Conservation (phyloP, 768 basidiomycete species). For the Pulveroboletus sp. region DNA sequence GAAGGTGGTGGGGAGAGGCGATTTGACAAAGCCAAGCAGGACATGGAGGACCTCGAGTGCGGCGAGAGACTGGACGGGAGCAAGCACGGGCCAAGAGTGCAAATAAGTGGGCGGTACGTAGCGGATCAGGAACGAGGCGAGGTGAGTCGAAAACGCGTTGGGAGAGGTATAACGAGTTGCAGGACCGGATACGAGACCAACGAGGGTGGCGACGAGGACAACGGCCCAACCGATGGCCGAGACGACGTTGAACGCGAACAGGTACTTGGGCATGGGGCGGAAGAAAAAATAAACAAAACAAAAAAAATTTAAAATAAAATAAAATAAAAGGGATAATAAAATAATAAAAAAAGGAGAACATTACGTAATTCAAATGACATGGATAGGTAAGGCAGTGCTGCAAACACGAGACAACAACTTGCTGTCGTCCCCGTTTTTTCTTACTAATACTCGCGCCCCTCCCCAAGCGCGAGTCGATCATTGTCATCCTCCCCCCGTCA, state of each 20-base stretch:
- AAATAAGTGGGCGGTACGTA: constrained; percentile 46
- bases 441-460: constrained; percentile 36
- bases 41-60: constrained; percentile 81
- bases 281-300: too few relatives aligned
- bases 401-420: constrained; percentile 24
- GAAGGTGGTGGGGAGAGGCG: constrained; percentile 65
- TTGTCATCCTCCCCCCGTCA: constrained; percentile 19
- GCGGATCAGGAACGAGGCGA: constrained; percentile 30
- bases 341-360: too few relatives aligned
- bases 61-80: constrained; percentile 80
- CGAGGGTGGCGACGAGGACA: constrained; percentile 54
- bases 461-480: constrained; percentile 31
- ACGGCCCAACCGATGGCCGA: constrained; percentile 74
- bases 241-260: constrained; percentile 71
- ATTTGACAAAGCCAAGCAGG: constrained; percentile 72
- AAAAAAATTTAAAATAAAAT: too few relatives aligned
- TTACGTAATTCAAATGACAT: constrained; percentile 8
- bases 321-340: too few relatives aligned
- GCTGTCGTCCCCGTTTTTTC: constrained; percentile 23
- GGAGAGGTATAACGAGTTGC: constrained; percentile 28
- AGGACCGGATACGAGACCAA: constrained; percentile 33
- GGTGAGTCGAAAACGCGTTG: constrained; percentile 34
- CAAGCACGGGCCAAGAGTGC: constrained; percentile 53
- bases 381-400: constrained; percentile 4
- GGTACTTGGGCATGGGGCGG: constrained; percentile 40